Base-by-base conservation (phyloP, 148 eudicot genomes). In the Vaccinium darrowii region DNA sequence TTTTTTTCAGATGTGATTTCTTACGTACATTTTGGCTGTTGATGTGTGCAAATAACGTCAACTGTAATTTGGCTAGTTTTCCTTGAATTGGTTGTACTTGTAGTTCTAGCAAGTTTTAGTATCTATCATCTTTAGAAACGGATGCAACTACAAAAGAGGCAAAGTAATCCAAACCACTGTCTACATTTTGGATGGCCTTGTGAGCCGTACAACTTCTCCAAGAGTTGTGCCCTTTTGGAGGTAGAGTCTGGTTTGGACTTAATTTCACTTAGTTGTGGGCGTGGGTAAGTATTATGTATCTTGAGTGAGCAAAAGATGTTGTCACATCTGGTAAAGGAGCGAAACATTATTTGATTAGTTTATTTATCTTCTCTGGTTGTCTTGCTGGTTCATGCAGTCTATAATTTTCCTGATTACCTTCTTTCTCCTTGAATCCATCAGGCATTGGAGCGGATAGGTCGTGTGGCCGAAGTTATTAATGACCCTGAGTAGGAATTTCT, bases 401-500 rank as follows among this genome's bases (percentile, higher is more conserved):
- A 62, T 9, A 83, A 76, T 19, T 18, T 71, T 21, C 30, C 73
- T 36, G 56, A 21, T 67, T 21, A 58, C 9, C 27, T 56, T 83
- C 11, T 63, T 56, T 81, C 79, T 71, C 62, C 79, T 84, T 81
- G 80, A 80, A 39, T 81, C 85, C 81, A 65, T 57, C 88, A 97
- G 99, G 99, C 99, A 78, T 88, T 97, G 88, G 99, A 97, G 23
- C 94, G 99, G 79, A 85, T 97, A 89, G 99, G 94, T 78, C 85
- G 85, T 87, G 96, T 95, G 33, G 99, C 95, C 77, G 96, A 92
- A 84, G 91, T 97, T 47, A 91, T 97, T 81, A 95, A 97, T 88
- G 99, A 97, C 81, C 99, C 99, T 43, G 98, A 97, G 99, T 97
- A 94, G 85, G 96, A 67, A 85, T 75, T 53, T 27, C 83, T 86